Base-by-base conservation (phyloP, 495 filamentous ascomycete genomes). In the Neurospora sp. region DNA sequence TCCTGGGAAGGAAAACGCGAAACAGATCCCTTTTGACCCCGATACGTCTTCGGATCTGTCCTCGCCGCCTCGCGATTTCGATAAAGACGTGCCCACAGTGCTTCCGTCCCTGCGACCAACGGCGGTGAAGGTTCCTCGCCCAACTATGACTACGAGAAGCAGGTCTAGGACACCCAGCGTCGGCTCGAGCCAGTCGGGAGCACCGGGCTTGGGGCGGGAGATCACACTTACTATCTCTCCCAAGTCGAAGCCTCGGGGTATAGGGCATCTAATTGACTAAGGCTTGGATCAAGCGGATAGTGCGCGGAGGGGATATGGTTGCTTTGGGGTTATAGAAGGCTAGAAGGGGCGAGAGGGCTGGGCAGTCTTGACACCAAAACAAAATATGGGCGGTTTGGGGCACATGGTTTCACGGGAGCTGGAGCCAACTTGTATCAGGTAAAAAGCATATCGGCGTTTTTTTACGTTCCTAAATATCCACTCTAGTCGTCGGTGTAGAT, bases 181-280 rank as follows among this genome's bases (percentile, higher is more conserved):
- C 39, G 39, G 53, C 47, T 71, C 73, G 8, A 75, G 71, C 38
- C 68, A 73, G 10, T 70, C 72, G 22, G 41, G 42, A 8, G 40
- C 72, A 7, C 73, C 70, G 6, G 61, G 59, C 8, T 20, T 71
- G 39, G 40, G 40, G 1, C 37, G 27, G 68, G 22, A 45, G 71
- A 39, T 77, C 16, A 39, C 59, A 7, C 76, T 76, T n/a, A 84
- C 84, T 0, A 82, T 85, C 47, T 85, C 84, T 8, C 83, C 84
- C 3, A 77, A 71, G 20, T 83, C 83, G 14, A 82, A 82, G 59
- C 84, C 84, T 8, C 78, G 77, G 22, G 77, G 80, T 37, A 82
- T 85, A 76, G 78, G 75, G n/a, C 77, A 80, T 65, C 73, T 85
- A 22, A 83, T 85, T 65, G 80, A 85, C 73, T 85, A 73, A 70